phyloP scores from a whole-genome alignment of 2,329 filamentous ascomycete genomes.

The Pseudopyricularia javanii region DNA sequence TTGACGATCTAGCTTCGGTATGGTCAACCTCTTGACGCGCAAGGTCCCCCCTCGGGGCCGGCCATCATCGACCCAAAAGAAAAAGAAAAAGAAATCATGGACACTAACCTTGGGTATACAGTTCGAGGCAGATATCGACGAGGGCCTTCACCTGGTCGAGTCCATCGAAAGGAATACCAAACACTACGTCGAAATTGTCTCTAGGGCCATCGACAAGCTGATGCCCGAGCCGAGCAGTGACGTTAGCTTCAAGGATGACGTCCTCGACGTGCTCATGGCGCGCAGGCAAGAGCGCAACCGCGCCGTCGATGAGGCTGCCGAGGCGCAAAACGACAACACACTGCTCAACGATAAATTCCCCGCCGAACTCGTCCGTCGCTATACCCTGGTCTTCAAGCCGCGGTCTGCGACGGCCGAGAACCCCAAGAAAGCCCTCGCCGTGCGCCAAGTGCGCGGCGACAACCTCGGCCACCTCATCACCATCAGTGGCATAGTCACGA shows the following conservation, averaged over 20 bases:
- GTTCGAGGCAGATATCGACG: conserved; percentile 64
- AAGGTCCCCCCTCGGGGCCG: neutral
- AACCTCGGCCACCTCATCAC: conserved; percentile 91
- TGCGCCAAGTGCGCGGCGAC: conserved; percentile 84
- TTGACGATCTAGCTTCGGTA: conserved; percentile 76
- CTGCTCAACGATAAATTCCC: conserved; percentile 71
- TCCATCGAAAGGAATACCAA: conserved; percentile 86
- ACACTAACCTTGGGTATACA: conserved; percentile 18
- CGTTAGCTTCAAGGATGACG: conserved; percentile 91
- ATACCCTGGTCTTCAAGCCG: conserved; percentile 94
- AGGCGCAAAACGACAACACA: conserved; percentile 51
- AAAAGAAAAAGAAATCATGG: neutral
- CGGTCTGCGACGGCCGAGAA: conserved; percentile 59
- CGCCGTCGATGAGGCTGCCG: conserved; percentile 54
- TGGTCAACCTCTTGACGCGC: conserved; percentile 12
- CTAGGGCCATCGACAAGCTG: conserved; percentile 74
- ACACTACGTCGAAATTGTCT: conserved; percentile 88
- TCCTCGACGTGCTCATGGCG: conserved; percentile 91
- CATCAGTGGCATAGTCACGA: conserved; percentile 82
- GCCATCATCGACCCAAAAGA: too few species aligned
- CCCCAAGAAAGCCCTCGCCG: conserved; percentile 59
- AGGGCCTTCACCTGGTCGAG: conserved; percentile 61
- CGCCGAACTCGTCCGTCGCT: conserved; percentile 80
- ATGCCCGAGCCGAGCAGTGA: conserved; percentile 71
- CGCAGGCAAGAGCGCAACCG: conserved; percentile 81